Evolutionary conservation across 495 filamentous ascomycete genomes (phyloP), one percentile per base, ranked within the genome.

Genomic region (Neurospora sublineolata): DNA sequence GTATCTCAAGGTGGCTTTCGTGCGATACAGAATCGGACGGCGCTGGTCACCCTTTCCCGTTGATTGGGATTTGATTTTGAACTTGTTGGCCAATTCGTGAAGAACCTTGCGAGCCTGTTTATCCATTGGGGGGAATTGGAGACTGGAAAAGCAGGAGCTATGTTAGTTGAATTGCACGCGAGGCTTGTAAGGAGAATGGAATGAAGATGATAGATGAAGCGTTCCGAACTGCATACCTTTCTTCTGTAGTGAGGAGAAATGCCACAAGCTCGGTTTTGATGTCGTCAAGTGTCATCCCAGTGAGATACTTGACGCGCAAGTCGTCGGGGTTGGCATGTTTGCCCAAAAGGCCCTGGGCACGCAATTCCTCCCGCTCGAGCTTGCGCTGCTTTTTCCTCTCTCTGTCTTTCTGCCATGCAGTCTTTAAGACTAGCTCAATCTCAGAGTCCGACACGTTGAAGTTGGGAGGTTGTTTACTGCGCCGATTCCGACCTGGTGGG

Each of bases 61-160:
- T 1, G 94, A 97, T 75, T 94, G 91, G 3, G 93, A 97, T 73
- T 92, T 96, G 70, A 98, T 81, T 14, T 86, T 86, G 74, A 97
- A 85, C 18, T 83, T 81, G 74, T 85, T 85, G 5, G 92, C 92
- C 39, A 97, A 75, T 39, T 91, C 84, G 77, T 99, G 95, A 14
- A 97, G 85, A 12, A 86, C 78, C 76, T 91, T 93, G 70, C 95
- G 92, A 39, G 88, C 86, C 3, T 85, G 79, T 73, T 92, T 93
- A 37, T 90, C 88, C 88, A 99, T 94, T 3, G 94, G 93, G 6
- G 95, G 94, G 12, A 99, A 82, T 23, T 90, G 80, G 14, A 94
- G 84, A 68, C 93, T 97, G 74, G 9, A 64, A 33, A 33, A 30
- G 14, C 30, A 33, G 27, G 7, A 33, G 33, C 3, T 12, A 58